Conservation (phyloP, 306 rosid genomes). For the Phaseolus lunatus region DNA sequence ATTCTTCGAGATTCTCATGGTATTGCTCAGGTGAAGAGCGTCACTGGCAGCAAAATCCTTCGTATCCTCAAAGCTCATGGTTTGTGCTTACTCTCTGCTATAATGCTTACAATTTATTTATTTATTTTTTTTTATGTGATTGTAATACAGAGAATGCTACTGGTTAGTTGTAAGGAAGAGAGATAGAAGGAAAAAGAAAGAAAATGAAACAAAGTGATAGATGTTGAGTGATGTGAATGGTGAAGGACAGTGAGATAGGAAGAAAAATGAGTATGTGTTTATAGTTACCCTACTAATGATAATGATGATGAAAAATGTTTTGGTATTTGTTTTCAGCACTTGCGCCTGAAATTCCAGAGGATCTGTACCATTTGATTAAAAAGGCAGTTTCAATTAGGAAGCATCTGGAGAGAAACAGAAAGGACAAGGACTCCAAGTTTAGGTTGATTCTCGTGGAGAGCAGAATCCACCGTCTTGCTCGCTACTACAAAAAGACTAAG, state of each 20-base stretch:
- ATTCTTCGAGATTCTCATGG: conserved; percentile 92
- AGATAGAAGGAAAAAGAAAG: background rate
- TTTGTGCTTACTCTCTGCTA: conserved; percentile 25
- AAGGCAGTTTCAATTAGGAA: conserved; percentile 84
- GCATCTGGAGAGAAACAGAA: conserved; percentile 92
- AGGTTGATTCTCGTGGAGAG: conserved; percentile 91
- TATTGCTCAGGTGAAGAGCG: conserved; percentile 85
- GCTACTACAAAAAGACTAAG: conserved; percentile 90
- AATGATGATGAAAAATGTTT: background rate
- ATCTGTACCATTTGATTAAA: conserved; percentile 89
- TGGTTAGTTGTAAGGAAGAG: background rate
- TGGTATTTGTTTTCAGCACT: conserved; percentile 58
- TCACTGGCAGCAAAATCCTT: conserved; percentile 85
- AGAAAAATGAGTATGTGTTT: background rate
- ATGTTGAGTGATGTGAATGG: background rate
- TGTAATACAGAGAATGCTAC: background rate
- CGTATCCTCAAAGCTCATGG: conserved; percentile 94
- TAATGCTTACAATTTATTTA: background rate
- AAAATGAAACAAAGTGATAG: background rate
- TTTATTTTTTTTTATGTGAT: background rate
- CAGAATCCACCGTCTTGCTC: conserved; percentile 90
- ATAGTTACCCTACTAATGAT: background rate
- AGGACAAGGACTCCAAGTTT: conserved; percentile 90
- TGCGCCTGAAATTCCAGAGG: conserved; percentile 96
- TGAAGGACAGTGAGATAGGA: background rate